Evolutionary conservation across 495 filamentous ascomycete genomes (phyloP).

Genomic region (Glarea lozoyensis): DNA sequence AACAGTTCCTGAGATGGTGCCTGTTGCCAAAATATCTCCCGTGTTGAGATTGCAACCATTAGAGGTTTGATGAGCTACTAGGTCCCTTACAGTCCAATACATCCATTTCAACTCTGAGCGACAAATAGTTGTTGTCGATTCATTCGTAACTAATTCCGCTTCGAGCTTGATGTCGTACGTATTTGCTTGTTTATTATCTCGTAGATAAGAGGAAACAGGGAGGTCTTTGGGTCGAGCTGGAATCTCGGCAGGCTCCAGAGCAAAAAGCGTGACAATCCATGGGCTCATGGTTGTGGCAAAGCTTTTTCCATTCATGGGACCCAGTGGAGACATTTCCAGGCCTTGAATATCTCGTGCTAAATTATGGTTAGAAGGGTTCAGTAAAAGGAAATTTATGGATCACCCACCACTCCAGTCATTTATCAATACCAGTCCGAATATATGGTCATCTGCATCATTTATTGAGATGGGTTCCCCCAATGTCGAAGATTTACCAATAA

Average conservation of each 20-base stretch:
- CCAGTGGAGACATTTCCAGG: slow-evolving; percentile 78
- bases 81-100: slow-evolving; percentile 74
- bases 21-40: slow-evolving; percentile 81
- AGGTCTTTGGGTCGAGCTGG: slow-evolving; percentile 50
- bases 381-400: too few relatives aligned
- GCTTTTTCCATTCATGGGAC: slow-evolving; percentile 84
- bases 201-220: slow-evolving; percentile 51
- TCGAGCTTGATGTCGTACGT: slow-evolving; percentile 67
- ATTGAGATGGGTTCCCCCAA: slow-evolving; percentile 59
- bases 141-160: slow-evolving; percentile 57
- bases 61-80: slow-evolving; percentile 84
- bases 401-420: slow-evolving; percentile 71
- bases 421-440: slow-evolving; percentile 83
- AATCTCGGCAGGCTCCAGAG: slow-evolving; percentile 54
- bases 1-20: slow-evolving; percentile 74
- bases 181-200: slow-evolving; percentile 49
- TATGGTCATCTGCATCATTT: slow-evolving; percentile 59
- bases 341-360: slow-evolving; percentile 74
- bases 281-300: slow-evolving; percentile 80
- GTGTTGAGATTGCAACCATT: slow-evolving; percentile 73
- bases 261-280: slow-evolving; percentile 82
- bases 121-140: slow-evolving; percentile 49
- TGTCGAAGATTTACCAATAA: slow-evolving; percentile 58
- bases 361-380: background rate
- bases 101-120: slow-evolving; percentile 25